Percentiles rank a stretch among this genome's conserved stretches.
Evolutionary conservation across 108 stramenopile genomes (phyloP).

Genomic region (Cyclotella atomus): DNA sequence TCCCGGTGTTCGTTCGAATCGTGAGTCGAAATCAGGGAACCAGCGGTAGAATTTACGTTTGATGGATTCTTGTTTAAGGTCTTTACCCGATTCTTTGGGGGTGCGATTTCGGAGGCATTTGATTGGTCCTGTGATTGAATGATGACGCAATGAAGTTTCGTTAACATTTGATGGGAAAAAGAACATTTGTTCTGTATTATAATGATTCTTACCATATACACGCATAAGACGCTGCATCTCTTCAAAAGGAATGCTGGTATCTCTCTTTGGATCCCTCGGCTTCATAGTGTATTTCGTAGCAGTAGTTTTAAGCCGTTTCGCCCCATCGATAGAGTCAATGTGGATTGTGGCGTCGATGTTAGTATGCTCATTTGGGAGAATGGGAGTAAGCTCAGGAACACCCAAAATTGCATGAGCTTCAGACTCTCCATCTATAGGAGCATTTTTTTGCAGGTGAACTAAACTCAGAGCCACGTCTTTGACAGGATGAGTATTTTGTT

Average conservation of each 20-base stretch:
- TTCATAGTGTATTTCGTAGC: neutral
- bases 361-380: too few relatives aligned
- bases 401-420: too few relatives aligned
- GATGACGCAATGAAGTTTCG: too few relatives aligned
- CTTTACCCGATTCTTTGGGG: slow-evolving; percentile 4
- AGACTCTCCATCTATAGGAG: neutral
- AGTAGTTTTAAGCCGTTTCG: neutral
- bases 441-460: neutral
- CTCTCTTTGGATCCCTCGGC: slow-evolving; percentile 9
- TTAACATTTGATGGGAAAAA: too few relatives aligned
- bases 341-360: neutral
- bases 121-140: too few relatives aligned
- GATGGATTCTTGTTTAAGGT: slow-evolving; percentile 23
- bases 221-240: slow-evolving; percentile 41
- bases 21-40: slow-evolving; percentile 42
- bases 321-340: neutral
- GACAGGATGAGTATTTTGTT: neutral
- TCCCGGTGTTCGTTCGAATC: slow-evolving; percentile 21
- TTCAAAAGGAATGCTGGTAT: slow-evolving; percentile 20
- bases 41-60: slow-evolving; percentile 47
- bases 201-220: slow-evolving; percentile 35
- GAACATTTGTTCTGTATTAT: too few relatives aligned
- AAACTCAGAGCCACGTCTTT: neutral
- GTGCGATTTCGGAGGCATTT: slow-evolving; percentile 36
- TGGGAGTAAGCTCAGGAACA: too few relatives aligned